phyloP scores from a whole-genome alignment of 2,329 filamentous ascomycete genomes.

The Cladophialophora chaetospira region DNA sequence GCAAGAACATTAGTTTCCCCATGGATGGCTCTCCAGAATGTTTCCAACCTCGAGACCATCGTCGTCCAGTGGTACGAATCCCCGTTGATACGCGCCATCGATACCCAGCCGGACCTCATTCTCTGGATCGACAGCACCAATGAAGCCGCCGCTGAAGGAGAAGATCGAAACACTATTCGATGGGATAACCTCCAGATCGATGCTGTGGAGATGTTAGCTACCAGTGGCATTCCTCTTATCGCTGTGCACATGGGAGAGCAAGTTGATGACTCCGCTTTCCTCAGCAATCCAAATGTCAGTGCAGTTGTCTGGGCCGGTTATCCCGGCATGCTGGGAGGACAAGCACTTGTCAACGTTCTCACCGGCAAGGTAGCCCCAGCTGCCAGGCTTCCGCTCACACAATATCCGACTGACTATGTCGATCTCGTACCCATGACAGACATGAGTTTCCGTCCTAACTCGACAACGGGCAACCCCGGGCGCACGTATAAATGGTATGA shows the following conservation, averaged over 20 bases:
- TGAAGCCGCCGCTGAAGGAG: slow-evolving; percentile 31
- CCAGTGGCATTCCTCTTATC: slow-evolving; percentile 42
- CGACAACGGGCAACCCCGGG: slow-evolving; percentile 40
- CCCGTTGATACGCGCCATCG: slow-evolving; percentile 34
- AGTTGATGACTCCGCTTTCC: slow-evolving; percentile 44
- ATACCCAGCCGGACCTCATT: neutral
- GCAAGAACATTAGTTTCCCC: slow-evolving; percentile 53
- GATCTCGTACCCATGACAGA: slow-evolving; percentile 44
- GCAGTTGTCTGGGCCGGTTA: slow-evolving; percentile 49
- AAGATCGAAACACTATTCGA: slow-evolving; percentile 44
- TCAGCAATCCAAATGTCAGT: slow-evolving; percentile 43
- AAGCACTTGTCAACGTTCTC: slow-evolving; percentile 45
- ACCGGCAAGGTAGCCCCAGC: slow-evolving; percentile 44
- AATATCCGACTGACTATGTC: slow-evolving; percentile 47
- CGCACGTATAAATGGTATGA: slow-evolving; percentile 51
- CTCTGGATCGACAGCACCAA: neutral
- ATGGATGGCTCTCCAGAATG: slow-evolving; percentile 56
- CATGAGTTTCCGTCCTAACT: slow-evolving; percentile 43
- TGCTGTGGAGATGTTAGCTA: slow-evolving; percentile 42
- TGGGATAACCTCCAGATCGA: slow-evolving; percentile 48
- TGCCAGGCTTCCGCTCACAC: slow-evolving; percentile 44
- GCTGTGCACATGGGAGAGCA: slow-evolving; percentile 49
- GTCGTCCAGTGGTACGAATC: slow-evolving; percentile 49
- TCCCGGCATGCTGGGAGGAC: slow-evolving; percentile 47
- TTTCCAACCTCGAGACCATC: slow-evolving; percentile 45